Conservation (phyloP, 2,329 filamentous ascomycete genomes). For the Simplicillium sp. region DNA sequence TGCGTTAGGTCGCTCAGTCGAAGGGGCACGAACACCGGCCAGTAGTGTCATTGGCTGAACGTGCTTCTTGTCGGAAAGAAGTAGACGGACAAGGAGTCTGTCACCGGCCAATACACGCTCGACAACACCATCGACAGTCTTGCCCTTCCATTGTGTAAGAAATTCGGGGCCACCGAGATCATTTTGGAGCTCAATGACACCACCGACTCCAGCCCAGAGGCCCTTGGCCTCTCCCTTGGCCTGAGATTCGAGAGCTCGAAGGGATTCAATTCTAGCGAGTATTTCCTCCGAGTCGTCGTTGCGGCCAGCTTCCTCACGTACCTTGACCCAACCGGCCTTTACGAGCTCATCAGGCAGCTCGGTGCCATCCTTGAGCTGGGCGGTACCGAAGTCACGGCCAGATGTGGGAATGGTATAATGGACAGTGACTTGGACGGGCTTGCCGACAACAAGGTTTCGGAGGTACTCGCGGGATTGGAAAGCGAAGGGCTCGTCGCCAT, state of each 20-base stretch:
- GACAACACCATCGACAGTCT: conserved; percentile 74
- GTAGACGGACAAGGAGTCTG: conserved; percentile 72
- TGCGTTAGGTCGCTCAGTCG: conserved; percentile 76
- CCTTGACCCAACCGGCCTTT: conserved; percentile 83
- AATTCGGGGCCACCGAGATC: conserved; percentile 75
- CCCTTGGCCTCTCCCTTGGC: conserved; percentile 75
- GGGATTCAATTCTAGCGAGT: conserved; percentile 61
- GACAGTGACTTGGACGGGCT: conserved; percentile 74
- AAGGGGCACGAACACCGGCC: conserved; percentile 79
- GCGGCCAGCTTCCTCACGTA: conserved; percentile 86
- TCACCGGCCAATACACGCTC: conserved; percentile 90
- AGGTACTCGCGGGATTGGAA: conserved; percentile 94
- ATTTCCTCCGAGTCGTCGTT: conserved; percentile 80
- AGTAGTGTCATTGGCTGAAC: conserved; percentile 80
- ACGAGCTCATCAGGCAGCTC: conserved; percentile 74
- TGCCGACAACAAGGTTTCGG: conserved; percentile 74
- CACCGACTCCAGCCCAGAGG: conserved; percentile 60
- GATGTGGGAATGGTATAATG: conserved; percentile 81
- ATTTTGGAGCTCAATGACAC: conserved; percentile 67
- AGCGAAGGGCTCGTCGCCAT: conserved; percentile 85
- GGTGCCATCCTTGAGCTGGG: conserved; percentile 66
- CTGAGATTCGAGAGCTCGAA: conserved; percentile 67
- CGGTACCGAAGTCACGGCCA: conserved; percentile 79
- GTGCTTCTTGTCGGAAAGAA: conserved; percentile 76
- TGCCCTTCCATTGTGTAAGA: conserved; percentile 74